These are phyloP conservation scores for Aspergillus melleus DNA, from an alignment of 2,329 filamentous ascomycete genomes.

Conservation along the genomic window DNA sequence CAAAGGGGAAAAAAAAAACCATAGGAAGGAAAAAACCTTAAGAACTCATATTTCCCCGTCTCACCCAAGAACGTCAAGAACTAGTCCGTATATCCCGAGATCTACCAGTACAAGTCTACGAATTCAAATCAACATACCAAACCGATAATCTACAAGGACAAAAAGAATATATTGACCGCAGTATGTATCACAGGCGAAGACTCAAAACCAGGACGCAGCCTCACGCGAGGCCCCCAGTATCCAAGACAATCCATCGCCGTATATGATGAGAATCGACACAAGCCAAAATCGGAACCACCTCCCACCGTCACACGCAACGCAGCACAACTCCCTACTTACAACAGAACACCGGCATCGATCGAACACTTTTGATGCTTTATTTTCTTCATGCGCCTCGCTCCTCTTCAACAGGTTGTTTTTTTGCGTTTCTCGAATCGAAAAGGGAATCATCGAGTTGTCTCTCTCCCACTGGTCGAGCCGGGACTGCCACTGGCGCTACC, in stretches of 20 bases:
- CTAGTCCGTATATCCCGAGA: no score
- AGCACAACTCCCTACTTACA: neutral
- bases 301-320: neutral
- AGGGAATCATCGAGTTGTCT: slow-evolving; percentile 20
- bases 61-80: no score
- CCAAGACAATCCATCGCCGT: slow-evolving; percentile 3
- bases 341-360: neutral
- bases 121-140: no score
- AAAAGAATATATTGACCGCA: neutral
- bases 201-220: slow-evolving; percentile 9
- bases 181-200: slow-evolving; percentile 7
- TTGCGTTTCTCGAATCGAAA: neutral
- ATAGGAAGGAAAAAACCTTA: no score
- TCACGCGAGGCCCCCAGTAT: slow-evolving; percentile 1
- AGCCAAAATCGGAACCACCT: slow-evolving; percentile 10
- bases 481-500: slow-evolving; percentile 45
- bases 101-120: no score
- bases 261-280: slow-evolving; percentile 9
- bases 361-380: neutral
- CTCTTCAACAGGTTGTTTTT: neutral
- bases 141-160: neutral
- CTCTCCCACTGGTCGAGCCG: slow-evolving; percentile 38
- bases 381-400: neutral
- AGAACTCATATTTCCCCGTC: no score
- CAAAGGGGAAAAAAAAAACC: no score